phyloP scores from a whole-genome alignment of 2,329 filamentous ascomycete genomes.

The Fusarium mangiferae region DNA sequence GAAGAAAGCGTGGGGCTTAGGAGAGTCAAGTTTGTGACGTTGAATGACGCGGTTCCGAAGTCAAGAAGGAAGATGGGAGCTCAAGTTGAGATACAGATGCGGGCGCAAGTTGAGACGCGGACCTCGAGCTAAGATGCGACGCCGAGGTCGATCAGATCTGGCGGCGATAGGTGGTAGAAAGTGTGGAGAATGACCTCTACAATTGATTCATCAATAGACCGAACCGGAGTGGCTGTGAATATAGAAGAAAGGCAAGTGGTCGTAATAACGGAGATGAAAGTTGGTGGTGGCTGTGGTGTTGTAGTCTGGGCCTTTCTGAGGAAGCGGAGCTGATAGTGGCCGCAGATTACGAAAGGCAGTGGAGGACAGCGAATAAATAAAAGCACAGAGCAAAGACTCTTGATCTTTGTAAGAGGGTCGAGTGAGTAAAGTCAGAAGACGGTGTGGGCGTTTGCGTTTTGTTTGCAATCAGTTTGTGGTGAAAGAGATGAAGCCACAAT shows the following conservation, averaged over 20 bases:
- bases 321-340: slow-evolving; percentile 13
- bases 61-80: background rate
- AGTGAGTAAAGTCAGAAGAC: slow-evolving; percentile 10
- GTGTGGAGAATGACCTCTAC: background rate
- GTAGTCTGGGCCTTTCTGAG: slow-evolving; percentile 13
- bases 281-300: slow-evolving; percentile 18
- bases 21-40: slow-evolving; percentile 9
- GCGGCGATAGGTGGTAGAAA: background rate
- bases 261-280: background rate
- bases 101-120: slow-evolving; percentile 5
- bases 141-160: slow-evolving; percentile 11
- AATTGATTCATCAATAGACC: slow-evolving; percentile 3
- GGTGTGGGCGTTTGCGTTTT: slow-evolving; percentile 19
- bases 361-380: slow-evolving; percentile 7
- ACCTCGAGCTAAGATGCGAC: slow-evolving; percentile 2
- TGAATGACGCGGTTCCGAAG: slow-evolving; percentile 11
- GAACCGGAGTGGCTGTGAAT: background rate
- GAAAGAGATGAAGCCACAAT: slow-evolving; percentile 36
- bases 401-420: slow-evolving; percentile 23
- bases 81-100: slow-evolving; percentile 2
- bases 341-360: slow-evolving; percentile 5
- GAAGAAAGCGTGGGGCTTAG: background rate
- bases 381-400: background rate
- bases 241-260: background rate
- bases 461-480: slow-evolving; percentile 5